Percentiles rank a stretch among this genome's conserved stretches.
Conservation (phyloP, 768 basidiomycete species). For the Boletus tomentosulus region DNA sequence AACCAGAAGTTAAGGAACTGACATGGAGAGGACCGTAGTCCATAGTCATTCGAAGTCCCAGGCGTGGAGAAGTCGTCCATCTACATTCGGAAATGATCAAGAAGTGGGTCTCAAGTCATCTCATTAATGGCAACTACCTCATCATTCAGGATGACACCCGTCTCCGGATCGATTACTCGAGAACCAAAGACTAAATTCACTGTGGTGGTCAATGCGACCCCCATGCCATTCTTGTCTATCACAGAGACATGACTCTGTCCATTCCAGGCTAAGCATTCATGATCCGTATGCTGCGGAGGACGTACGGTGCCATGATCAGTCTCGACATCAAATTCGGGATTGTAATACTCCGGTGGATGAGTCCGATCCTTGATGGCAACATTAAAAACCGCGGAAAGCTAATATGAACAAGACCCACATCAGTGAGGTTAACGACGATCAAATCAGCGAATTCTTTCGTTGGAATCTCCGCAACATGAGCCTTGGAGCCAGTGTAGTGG, state of each 20-base stretch:
- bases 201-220: constrained; percentile 81
- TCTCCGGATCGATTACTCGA: constrained; percentile 77
- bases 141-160: constrained; percentile 87
- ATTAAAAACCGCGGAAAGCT: constrained; percentile 3
- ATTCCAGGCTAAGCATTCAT: constrained; percentile 4
- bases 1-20: constrained; percentile 16
- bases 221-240: constrained; percentile 83
- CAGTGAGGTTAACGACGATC: constrained; percentile 70
- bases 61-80: constrained; percentile 95
- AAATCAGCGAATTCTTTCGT: constrained; percentile 63
- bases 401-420: constrained; percentile 46
- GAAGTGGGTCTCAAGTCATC: neutral
- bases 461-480: constrained; percentile 58
- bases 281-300: neutral
- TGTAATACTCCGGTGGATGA: constrained; percentile 78
- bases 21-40: constrained; percentile 80
- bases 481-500: constrained; percentile 50
- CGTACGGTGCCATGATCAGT: constrained; percentile 79
- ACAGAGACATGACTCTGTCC: constrained; percentile 78
- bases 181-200: constrained; percentile 91
- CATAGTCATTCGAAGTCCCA: constrained; percentile 79
- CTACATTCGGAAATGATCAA: constrained; percentile 26
- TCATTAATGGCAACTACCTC: constrained; percentile 44
- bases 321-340: constrained; percentile 72
- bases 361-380: constrained; percentile 60